Conservation (phyloP, 1,284 basidiomycete genomes). For the Mycocalia duriaeana region DNA sequence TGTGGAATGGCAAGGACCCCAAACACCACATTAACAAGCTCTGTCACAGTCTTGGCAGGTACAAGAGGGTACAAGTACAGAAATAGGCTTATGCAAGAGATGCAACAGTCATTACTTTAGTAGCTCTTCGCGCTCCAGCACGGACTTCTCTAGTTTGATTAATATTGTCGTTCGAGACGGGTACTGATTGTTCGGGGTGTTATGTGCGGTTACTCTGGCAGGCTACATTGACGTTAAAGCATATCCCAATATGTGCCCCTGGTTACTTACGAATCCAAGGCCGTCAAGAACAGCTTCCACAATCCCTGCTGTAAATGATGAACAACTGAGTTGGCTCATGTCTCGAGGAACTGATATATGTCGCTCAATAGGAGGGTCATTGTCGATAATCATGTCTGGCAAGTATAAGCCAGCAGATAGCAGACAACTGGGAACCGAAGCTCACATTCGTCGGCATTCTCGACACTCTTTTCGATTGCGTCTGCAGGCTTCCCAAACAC, state of each 20-base stretch:
- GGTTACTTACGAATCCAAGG: constrained; percentile 80
- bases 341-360: constrained; percentile 92
- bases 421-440: constrained; percentile 4
- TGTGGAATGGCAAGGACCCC: neutral
- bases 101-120: constrained; percentile 38
- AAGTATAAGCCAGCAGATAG: constrained; percentile 4
- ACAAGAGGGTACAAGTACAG: no score
- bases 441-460: constrained; percentile 91
- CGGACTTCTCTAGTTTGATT: constrained; percentile 89
- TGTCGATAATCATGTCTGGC: constrained; percentile 98
- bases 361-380: constrained; percentile 88
- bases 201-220: constrained; percentile 94
- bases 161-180: constrained; percentile 88
- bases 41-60: neutral
- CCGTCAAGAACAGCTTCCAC: constrained; percentile 97
- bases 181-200: constrained; percentile 77
- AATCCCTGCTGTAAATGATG: constrained; percentile 93
- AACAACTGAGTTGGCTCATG: constrained; percentile 90
- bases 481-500: constrained; percentile 93
- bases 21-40: neutral
- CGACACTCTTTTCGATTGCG: constrained; percentile 91
- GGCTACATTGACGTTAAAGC: constrained; percentile 52
- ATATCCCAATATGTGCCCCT: constrained; percentile 2
- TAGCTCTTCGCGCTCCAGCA: constrained; percentile 84
- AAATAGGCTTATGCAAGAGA: neutral